Base-by-base conservation (phyloP, 352 stramenopile species). In the Aphanomyces invadans region DNA sequence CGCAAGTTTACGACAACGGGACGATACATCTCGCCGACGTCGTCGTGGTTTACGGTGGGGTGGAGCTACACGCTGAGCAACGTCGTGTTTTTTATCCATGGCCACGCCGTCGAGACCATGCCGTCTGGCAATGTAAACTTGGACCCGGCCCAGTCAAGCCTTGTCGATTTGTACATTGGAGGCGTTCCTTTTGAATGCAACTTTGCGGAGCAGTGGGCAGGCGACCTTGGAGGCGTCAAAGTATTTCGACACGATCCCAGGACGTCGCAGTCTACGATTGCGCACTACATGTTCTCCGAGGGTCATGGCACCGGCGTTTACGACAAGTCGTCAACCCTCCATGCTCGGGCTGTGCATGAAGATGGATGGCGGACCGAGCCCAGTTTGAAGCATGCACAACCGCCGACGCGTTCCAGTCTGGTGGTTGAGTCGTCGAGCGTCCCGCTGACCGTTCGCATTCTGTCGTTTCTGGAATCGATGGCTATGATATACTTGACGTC, bases 31-130 rank as follows among this genome's bases (percentile, higher is more conserved):
- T 17, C 17, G 17, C 11, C 19, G 3, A 25, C 19, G 23, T 54
- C 11, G 15, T 25, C 5, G 11, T 61, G 33, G 59, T 17, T 54
- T 23, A 55, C 10, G 10, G 29, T 66, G 0, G 59, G 59, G 15
- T 59, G 25, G 21, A 55, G 26, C 26, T 66, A 45, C 23, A 57
- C 59, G 42, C 25, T 29, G 7, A 38, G 55, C 10, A 36, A 38
- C 5, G 59, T 66, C 25, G 59, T 57, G 10, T 66, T 66, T 55
- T 66, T 42, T 23, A 25, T 66, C 23, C n/a, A 66, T 56, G 59
- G 59, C 29, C 29, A 54, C 42, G 29, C 29, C 10, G 59, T 66
- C 11, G 59, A 66, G 19, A 19, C 29, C 7, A 17, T 55, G 2
- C 29, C 36, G 2, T 66, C 59, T n/a, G 55, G 59, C n/a, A n/a